phyloP scores from a whole-genome alignment of 768 basidiomycete genomes.

The Boletus rubroflammeus region DNA sequence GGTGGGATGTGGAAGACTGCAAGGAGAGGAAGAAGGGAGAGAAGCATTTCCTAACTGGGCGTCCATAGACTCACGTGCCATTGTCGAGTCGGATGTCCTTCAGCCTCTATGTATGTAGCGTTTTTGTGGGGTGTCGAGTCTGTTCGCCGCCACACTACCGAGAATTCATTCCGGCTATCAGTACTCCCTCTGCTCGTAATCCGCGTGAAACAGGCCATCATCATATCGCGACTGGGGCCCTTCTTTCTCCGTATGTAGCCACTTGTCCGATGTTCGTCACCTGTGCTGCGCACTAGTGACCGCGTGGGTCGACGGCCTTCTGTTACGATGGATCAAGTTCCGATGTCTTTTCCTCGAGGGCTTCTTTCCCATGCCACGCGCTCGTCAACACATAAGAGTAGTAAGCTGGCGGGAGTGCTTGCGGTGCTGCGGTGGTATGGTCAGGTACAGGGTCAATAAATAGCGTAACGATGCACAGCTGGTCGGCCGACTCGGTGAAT shows the following conservation, averaged over 20 bases:
- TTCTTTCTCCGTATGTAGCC: neutral
- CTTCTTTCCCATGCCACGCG: neutral
- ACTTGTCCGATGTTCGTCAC: neutral
- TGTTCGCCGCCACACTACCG: neutral
- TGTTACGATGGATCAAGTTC: neutral
- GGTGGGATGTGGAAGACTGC: constrained; percentile 14
- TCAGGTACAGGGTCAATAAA: constrained; percentile 1
- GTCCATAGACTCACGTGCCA: constrained; percentile 14
- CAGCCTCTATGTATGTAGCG: no score
- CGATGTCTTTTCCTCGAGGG: neutral
- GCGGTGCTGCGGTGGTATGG: neutral
- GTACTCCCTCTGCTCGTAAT: neutral
- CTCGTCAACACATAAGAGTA: neutral
- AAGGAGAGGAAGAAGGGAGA: constrained; percentile 18
- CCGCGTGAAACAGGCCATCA: neutral
- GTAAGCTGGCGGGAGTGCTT: neutral
- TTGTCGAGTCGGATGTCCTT: no score
- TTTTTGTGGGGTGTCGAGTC: neutral
- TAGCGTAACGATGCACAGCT: neutral
- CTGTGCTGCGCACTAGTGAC: neutral
- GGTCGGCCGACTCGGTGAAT: neutral
- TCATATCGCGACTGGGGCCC: neutral
- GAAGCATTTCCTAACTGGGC: constrained; percentile 29
- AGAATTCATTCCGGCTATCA: neutral
- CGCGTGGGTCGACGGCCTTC: neutral